Conservation (phyloP, 2,329 filamentous ascomycete genomes). For the Ceratocystis huliohia region DNA sequence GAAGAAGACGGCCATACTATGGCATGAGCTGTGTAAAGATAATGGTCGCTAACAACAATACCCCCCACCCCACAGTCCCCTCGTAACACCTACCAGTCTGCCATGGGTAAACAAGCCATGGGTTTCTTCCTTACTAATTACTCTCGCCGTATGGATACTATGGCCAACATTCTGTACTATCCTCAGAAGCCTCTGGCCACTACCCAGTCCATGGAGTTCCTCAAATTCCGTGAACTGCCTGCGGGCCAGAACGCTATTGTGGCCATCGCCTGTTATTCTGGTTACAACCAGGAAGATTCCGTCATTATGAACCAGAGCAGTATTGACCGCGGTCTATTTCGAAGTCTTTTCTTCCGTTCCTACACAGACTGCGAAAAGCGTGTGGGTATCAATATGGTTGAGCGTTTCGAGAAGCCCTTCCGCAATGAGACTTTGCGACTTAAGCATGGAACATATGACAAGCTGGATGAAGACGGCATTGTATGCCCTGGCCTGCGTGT, state of each 20-base stretch:
- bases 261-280: slow-evolving; percentile 91
- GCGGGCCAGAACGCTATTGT: slow-evolving; percentile 98
- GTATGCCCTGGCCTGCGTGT: slow-evolving; percentile 89
- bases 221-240: slow-evolving; percentile 94
- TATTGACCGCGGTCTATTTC: slow-evolving; percentile 93
- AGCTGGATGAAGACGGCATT: slow-evolving; percentile 92
- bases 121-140: slow-evolving; percentile 98
- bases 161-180: slow-evolving; percentile 98
- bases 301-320: slow-evolving; percentile 99
- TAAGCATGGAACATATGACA: slow-evolving; percentile 93
- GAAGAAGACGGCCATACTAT: neutral
- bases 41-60: slow-evolving; percentile 27
- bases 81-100: slow-evolving; percentile 97
- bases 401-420: slow-evolving; percentile 91
- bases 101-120: slow-evolving; percentile 99
- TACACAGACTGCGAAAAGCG: slow-evolving; percentile 97
- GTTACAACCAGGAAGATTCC: slow-evolving; percentile 99
- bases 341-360: slow-evolving; percentile 93
- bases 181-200: slow-evolving; percentile 95
- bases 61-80: slow-evolving; percentile 50
- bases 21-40: neutral
- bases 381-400: slow-evolving; percentile 82
- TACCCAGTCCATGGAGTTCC: slow-evolving; percentile 94
- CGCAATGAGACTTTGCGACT: slow-evolving; percentile 76
- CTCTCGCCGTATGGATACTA: slow-evolving; percentile 93